A percentile compares a stretch with the other conserved stretches of the same genome.
These are phyloP conservation scores for Miscanthus lutarioriparius DNA, from an alignment of 176 grass and related monocot genomes.

Conservation along the genomic window DNA sequence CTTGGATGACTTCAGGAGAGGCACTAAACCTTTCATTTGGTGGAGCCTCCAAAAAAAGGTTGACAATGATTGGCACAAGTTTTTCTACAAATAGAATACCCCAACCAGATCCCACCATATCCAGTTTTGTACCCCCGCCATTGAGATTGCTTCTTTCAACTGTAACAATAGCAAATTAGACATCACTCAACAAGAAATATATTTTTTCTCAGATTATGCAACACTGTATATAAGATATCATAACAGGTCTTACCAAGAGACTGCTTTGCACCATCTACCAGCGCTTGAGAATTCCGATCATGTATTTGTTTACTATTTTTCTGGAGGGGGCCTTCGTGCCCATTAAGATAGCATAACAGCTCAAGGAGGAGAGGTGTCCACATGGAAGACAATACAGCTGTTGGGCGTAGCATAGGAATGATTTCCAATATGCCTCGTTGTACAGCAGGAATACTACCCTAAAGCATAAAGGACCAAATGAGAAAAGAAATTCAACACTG, in stretches of 20 bases:
- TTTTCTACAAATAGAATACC: constrained; percentile 83
- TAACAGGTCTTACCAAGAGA: constrained; percentile 44
- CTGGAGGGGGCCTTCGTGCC: constrained; percentile 52
- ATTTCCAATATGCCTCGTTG: constrained; percentile 86
- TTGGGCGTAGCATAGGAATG: constrained; percentile 80
- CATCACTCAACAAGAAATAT: constrained; percentile 30
- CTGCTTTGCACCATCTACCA: constrained; percentile 28
- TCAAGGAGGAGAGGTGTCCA: constrained; percentile 78
- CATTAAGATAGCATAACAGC: constrained; percentile 83
- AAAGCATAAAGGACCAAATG: constrained; percentile 44
- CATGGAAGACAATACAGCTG: constrained; percentile 63
- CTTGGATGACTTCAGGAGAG: constrained; percentile 76
- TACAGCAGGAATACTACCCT: constrained; percentile 75
- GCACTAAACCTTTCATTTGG: constrained; percentile 75
- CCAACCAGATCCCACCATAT: constrained; percentile 56
- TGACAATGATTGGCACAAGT: constrained; percentile 81
- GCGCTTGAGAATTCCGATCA: constrained; percentile 34
- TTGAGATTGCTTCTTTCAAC: constrained; percentile 46
- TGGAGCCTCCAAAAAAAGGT: constrained; percentile 84
- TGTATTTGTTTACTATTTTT: constrained; percentile 51
- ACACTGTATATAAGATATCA: constrained; percentile 16
- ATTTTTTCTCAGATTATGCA: constrained; percentile 29
- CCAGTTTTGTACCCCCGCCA: constrained; percentile 41
- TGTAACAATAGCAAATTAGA: constrained; percentile 37
- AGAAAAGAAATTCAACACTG: constrained; percentile 16